Conservation (phyloP, 78 protist genomes). For the Salpingoeca rosetta region DNA sequence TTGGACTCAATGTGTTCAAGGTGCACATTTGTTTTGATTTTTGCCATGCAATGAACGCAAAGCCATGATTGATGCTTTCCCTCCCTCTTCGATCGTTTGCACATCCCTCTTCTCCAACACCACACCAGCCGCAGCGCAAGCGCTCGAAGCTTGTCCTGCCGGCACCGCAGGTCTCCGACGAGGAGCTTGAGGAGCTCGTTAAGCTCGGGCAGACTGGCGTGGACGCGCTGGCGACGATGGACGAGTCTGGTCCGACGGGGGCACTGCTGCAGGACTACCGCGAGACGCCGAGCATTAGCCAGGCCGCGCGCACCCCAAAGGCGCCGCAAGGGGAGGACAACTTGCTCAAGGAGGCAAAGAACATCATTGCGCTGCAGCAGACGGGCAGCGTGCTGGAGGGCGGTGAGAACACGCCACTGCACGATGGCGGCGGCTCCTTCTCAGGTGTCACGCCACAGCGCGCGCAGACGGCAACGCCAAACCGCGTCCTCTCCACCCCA, state of each 20-base stretch:
- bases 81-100: too few relatives aligned
- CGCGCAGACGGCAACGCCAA: constrained; percentile 4
- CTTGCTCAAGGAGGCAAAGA: constrained; percentile 18
- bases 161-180: constrained; percentile 25
- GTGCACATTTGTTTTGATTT: neutral
- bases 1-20: neutral
- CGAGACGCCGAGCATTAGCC: neutral
- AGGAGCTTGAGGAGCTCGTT: constrained; percentile 15
- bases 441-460: constrained; percentile 11
- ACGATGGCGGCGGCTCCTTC: neutral
- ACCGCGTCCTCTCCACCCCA: constrained; percentile 3
- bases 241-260: neutral
- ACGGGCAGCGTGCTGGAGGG: constrained; percentile 2
- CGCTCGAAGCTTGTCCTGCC: constrained; percentile 20
- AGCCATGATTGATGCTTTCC: too few relatives aligned
- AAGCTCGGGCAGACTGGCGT: constrained; percentile 3
- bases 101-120: too few relatives aligned
- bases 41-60: too few relatives aligned
- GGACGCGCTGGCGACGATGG: neutral
- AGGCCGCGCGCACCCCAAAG: constrained; percentile 10
- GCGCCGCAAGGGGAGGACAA: neutral
- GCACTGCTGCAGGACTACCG: neutral
- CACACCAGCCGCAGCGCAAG: constrained; percentile 3
- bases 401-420: neutral
- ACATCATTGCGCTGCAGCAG: constrained; percentile 13